These are phyloP conservation scores for Trebouxiophyceae sp. DNA, from an alignment of 163 green algal genomes.

Conservation along the genomic window DNA sequence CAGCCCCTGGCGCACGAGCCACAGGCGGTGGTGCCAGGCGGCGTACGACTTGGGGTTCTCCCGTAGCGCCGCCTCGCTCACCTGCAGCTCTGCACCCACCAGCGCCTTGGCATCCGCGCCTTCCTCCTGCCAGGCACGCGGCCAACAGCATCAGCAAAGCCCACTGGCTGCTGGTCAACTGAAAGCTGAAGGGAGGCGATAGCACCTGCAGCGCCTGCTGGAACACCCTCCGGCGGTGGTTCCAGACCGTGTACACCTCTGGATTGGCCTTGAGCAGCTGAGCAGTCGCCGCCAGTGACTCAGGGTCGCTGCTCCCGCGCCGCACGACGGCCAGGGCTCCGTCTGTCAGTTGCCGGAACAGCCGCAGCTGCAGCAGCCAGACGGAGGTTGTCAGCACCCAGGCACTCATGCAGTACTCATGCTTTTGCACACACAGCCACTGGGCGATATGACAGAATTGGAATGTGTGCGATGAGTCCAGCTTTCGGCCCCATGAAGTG, in stretches of 20 bases:
- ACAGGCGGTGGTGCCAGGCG: conserved; percentile 87
- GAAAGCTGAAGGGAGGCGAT: no score
- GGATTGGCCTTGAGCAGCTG: conserved; percentile 70
- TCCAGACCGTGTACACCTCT: conserved; percentile 92
- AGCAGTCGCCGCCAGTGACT: conserved; percentile 29
- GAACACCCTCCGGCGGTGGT: conserved; percentile 66
- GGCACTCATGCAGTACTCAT: no score
- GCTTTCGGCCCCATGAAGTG: no score
- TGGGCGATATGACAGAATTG: no score
- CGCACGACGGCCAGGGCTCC: conserved; percentile 22
- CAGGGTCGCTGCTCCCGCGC: conserved; percentile 10
- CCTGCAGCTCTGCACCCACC: conserved; percentile 49
- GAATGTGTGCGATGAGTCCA: no score
- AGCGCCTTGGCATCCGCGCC: conserved; percentile 6
- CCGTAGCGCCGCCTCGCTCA: conserved; percentile 56
- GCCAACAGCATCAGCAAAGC: no score
- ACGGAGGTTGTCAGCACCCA: not conserved
- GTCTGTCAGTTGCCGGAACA: conserved; percentile 29
- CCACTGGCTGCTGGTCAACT: no score
- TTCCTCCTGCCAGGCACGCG: no score
- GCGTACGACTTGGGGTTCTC: conserved; percentile 90
- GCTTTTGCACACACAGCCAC: no score
- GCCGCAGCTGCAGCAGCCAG: conserved; percentile 8
- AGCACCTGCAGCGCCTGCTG: conserved; percentile 34
- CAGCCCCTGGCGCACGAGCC: conserved; percentile 51